Percentiles rank a stretch among this genome's conserved stretches.
Evolutionary conservation across 2,329 filamentous ascomycete species (phyloP).

Genomic region (Aquanectria penicillioides): DNA sequence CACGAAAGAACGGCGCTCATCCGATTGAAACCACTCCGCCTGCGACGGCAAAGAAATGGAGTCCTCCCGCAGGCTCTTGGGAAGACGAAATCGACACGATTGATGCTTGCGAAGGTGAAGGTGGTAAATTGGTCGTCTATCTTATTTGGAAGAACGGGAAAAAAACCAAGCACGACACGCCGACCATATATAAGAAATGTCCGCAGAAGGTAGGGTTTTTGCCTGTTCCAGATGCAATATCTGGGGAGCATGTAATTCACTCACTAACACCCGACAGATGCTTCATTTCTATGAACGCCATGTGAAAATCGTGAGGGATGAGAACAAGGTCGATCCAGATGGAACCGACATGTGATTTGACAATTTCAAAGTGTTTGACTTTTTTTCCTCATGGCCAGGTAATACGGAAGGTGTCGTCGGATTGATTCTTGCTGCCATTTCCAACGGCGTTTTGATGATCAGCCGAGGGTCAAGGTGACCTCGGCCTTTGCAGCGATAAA

Average conservation of each 20-base stretch:
- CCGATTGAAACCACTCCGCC: conserved; percentile 61
- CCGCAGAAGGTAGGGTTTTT: conserved; percentile 81
- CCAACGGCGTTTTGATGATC: not conserved
- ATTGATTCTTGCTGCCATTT: not conserved
- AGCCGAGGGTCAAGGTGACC: too few species aligned
- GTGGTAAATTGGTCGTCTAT: conserved; percentile 71
- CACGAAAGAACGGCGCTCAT: conserved; percentile 60
- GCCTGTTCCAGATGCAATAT: too few species aligned
- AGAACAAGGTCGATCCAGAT: conserved; percentile 38
- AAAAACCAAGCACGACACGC: conserved; percentile 78
- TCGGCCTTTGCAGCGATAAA: too few species aligned
- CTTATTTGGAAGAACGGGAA: conserved; percentile 78
- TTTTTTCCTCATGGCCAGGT: not conserved
- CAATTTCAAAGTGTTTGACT: not conserved
- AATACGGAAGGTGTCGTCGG: not conserved
- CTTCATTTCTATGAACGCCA: conserved; percentile 68
- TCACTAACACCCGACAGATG: conserved; percentile 55
- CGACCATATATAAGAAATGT: conserved; percentile 77
- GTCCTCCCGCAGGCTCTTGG: conserved; percentile 78
- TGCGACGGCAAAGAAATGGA: conserved; percentile 62
- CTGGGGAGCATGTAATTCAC: too few species aligned
- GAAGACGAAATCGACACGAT: conserved; percentile 77
- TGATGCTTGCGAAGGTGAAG: conserved; percentile 76
- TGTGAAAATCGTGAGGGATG: conserved; percentile 61
- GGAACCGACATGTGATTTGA: conserved; percentile 20